phyloP scores from a whole-genome alignment of 805 yeast genomes.

The Saccharomyces jurei region DNA sequence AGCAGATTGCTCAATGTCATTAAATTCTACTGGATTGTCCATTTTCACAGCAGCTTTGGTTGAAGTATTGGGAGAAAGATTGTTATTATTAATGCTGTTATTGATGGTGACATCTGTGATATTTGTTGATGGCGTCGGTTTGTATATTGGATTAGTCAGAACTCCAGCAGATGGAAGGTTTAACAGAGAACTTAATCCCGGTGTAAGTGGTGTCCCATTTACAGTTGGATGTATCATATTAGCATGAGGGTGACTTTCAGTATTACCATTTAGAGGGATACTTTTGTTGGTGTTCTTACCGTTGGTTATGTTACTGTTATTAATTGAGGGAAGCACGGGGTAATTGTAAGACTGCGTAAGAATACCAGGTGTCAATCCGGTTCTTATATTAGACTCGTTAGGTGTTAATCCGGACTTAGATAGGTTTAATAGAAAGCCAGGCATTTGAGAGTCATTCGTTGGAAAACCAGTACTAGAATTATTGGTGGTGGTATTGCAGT shows the following conservation, averaged over 20 bases:
- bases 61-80: not conserved
- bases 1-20: not conserved
- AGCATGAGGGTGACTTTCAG: not conserved
- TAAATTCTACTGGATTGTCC: not conserved
- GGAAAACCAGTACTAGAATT: not conserved
- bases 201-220: constrained; percentile 2
- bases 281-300: not conserved
- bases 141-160: not conserved
- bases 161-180: not conserved
- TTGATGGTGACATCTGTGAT: not conserved
- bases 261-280: not conserved
- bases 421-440: constrained; percentile 18
- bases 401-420: constrained; percentile 60
- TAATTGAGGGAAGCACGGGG: constrained; percentile 14
- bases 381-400: constrained; percentile 61
- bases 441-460: constrained; percentile 7
- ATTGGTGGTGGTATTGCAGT: not conserved
- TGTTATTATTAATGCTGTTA: not conserved
- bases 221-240: not conserved
- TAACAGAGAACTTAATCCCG: constrained; percentile 3
- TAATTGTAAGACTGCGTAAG: constrained; percentile 19
- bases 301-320: not conserved
- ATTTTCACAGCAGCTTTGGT: not conserved
- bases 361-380: constrained; percentile 62
- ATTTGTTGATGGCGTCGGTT: not conserved